Conservation (phyloP, 306 rosid species). For the Begonia peltatifolia region DNA sequence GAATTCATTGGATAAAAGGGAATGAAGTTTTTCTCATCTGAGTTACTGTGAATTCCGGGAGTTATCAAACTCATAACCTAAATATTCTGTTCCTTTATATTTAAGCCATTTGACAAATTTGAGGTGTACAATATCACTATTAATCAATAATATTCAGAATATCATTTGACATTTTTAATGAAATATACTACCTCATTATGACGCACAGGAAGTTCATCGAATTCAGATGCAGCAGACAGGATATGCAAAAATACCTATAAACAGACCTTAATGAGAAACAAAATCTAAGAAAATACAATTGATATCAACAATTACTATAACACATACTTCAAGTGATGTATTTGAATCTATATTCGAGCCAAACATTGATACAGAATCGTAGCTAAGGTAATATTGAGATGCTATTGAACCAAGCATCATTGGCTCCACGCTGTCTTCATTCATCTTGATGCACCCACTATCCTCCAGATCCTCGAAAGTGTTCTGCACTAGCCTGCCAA, state of each 20-base stretch:
- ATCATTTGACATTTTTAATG: neutral
- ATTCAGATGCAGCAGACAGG: slow-evolving; percentile 86
- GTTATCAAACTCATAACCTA: too few relatives aligned
- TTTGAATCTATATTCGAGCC: slow-evolving; percentile 86
- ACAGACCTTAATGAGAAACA: slow-evolving; percentile 5
- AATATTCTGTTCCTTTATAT: too few relatives aligned
- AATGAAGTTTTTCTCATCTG: too few relatives aligned
- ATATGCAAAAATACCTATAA: slow-evolving; percentile 80
- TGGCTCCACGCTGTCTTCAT: slow-evolving; percentile 53
- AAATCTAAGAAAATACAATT: neutral
- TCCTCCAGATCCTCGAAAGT: slow-evolving; percentile 96
- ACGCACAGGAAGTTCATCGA: slow-evolving; percentile 89
- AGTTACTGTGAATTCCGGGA: too few relatives aligned
- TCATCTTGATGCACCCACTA: slow-evolving; percentile 86
- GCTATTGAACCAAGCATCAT: slow-evolving; percentile 89
- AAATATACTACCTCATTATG: slow-evolving; percentile 61
- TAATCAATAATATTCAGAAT: slow-evolving; percentile 3
- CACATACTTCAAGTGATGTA: slow-evolving; percentile 82
- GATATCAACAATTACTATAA: neutral
- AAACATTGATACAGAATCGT: slow-evolving; percentile 83
- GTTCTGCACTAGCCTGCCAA: slow-evolving; percentile 60
- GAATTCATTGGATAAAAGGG: too few relatives aligned
- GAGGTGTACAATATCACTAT: neutral
- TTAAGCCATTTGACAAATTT: too few relatives aligned
- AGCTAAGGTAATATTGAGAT: slow-evolving; percentile 91